Conservation (phyloP, 805 yeast genomes). For the Saccharomycopsis olivae region DNA sequence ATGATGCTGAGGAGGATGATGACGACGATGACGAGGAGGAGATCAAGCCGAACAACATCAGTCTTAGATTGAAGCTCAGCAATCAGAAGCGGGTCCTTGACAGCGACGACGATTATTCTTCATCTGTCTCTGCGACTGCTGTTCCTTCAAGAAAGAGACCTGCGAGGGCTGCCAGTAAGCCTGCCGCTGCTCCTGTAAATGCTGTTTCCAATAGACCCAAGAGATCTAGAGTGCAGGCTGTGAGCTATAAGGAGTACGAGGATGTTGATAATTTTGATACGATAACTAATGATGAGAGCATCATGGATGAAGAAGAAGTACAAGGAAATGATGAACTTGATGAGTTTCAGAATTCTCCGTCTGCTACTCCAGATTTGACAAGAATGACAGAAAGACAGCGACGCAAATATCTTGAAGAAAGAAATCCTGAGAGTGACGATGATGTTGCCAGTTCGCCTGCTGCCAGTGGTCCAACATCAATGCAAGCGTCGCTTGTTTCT, state of each 20-base stretch:
- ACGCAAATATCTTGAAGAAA: constrained; percentile 30
- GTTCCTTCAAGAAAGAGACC: too few relatives aligned
- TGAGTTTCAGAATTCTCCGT: constrained; percentile 35
- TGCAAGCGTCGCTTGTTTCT: constrained; percentile 21
- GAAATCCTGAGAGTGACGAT: constrained; percentile 1
- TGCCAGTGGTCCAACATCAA: neutral
- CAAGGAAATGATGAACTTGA: constrained; percentile 20
- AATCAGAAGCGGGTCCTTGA: constrained; percentile 4
- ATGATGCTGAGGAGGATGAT: constrained; percentile 8
- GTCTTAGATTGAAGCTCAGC: constrained; percentile 3
- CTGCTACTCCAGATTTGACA: constrained; percentile 31
- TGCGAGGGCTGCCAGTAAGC: too few relatives aligned
- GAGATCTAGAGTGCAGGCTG: constrained; percentile 5
- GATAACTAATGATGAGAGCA: too few relatives aligned
- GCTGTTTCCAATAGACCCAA: too few relatives aligned
- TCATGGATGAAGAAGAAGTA: neutral
- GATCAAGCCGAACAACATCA: constrained; percentile 1
- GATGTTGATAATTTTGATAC: neutral
- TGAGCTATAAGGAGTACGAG: constrained; percentile 12
- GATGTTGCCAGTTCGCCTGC: neutral
- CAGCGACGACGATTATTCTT: constrained; percentile 10
- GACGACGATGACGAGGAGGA: neutral
- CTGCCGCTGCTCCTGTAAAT: too few relatives aligned
- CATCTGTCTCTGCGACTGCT: constrained; percentile 1
- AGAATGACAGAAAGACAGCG: constrained; percentile 50